These are phyloP conservation scores for Botrytis aclada DNA, from an alignment of 2,329 filamentous ascomycete species.

Conservation along the genomic window DNA sequence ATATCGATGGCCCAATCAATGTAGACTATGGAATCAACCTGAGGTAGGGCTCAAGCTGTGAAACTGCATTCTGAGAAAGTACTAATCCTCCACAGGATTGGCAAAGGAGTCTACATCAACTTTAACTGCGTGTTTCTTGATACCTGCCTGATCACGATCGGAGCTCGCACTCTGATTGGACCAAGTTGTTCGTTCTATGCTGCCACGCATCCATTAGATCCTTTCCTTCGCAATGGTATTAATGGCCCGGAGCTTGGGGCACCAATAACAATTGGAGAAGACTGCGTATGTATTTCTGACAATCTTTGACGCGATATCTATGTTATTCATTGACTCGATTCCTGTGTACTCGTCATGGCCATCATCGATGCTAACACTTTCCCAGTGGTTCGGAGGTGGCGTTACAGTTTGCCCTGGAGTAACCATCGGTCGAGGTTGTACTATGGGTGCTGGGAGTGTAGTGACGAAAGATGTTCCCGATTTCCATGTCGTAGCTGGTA, in stretches of 20 bases:
- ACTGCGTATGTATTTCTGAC: constrained; percentile 50
- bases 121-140: constrained; percentile 74
- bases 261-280: constrained; percentile 72
- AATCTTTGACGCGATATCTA: not conserved
- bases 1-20: constrained; percentile 65
- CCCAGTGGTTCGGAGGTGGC: constrained; percentile 68
- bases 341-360: not conserved
- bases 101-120: constrained; percentile 72
- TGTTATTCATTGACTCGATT: not conserved
- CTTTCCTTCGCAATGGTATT: constrained; percentile 68
- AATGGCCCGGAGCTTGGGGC: constrained; percentile 72
- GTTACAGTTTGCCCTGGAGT: constrained; percentile 72
- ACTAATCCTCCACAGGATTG: constrained; percentile 46
- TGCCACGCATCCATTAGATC: constrained; percentile 75
- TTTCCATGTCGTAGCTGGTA: constrained; percentile 62
- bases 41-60: constrained; percentile 41
- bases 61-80: constrained; percentile 2
- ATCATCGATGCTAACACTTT: not conserved
- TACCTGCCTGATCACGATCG: constrained; percentile 70
- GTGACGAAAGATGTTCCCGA: constrained; percentile 74
- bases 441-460: constrained; percentile 77
- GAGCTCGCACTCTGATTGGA: constrained; percentile 72
- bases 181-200: constrained; percentile 75
- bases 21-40: constrained; percentile 79
- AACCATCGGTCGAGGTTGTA: constrained; percentile 70